Base-by-base conservation (phyloP, 331 rosid species). In the Malus hybrid region DNA sequence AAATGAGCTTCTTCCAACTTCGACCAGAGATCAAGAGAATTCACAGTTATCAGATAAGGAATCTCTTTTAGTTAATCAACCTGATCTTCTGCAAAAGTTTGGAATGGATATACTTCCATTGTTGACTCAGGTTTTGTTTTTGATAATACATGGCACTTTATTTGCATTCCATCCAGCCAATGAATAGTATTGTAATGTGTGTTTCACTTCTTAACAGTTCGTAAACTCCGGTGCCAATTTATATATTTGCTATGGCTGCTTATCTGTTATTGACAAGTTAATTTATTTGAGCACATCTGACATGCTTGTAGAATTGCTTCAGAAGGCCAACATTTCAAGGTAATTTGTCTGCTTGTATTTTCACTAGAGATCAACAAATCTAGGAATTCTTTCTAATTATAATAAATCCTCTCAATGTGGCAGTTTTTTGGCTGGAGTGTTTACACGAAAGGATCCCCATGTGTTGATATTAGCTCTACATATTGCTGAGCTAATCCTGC, bases 391-490 rank as follows among this genome's bases (percentile, higher is more conserved):
- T 20, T 7, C 55, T 77, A 32, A 77, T 78, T 69, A 36, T 75
- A 59, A 70, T 79, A 48, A 64, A 64, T 78, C 80, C 34, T 42
- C 27, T 71, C 20, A 36, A 69, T 82, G 32, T 77, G 82, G 71
- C 96, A 95, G 99, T 78, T 92, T 95, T 87, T 77, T 95, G 76
- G 97, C 93, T 70, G 97, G 99, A 70, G 93, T 90, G n/a, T 92
- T 92, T 79, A 86, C 97, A 74, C 88, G 97, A 80, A 95, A 92
- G 91, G 99, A 95, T 82, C 90, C 80, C 20, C 99, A 95, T 83
- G 85, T 95, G 83, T 83, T 90, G 83, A 80, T 92, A 75, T 78
- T 90, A 78, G 89, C 93, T 71, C 85, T 95, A 71, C 90, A 79
- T 69, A 90, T 89, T 76, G 80, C 92, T 70, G 97, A 95, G 83